phyloP scores from a whole-genome alignment of 345 rosid species.

The Draba incana region DNA sequence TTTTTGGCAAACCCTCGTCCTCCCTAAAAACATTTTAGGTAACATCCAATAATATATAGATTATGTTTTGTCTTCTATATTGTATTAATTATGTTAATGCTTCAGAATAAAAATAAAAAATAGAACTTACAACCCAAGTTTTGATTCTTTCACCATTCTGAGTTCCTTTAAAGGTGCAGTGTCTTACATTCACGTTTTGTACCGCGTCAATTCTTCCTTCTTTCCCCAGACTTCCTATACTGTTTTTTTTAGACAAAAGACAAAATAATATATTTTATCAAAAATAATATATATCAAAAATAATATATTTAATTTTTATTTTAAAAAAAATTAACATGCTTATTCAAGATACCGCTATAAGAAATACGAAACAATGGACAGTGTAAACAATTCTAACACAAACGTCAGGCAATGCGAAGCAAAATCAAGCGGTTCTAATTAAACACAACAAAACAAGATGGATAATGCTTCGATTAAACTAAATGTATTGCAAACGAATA shows the following conservation, averaged over 20 bases:
- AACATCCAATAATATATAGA: neutral
- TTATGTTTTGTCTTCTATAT: neutral
- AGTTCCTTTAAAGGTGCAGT: conserved; percentile 21
- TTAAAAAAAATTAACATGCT: neutral
- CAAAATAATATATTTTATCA: too few species aligned
- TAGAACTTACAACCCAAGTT: conserved; percentile 22
- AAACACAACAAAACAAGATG: too few species aligned
- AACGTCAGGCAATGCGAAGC: too few species aligned
- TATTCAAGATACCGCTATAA: too few species aligned
- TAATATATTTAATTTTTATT: too few species aligned
- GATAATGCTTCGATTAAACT: too few species aligned
- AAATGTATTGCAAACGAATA: too few species aligned
- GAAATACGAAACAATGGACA: too few species aligned
- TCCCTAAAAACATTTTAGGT: neutral
- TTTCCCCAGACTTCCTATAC: conserved; percentile 29
- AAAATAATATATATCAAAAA: too few species aligned
- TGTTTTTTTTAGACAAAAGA: neutral
- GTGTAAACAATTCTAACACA: too few species aligned
- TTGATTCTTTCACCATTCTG: conserved; percentile 28
- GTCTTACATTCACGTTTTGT: conserved; percentile 20
- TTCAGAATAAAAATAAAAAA: neutral
- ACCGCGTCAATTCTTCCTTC: neutral
- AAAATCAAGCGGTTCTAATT: too few species aligned
- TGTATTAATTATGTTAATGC: too few species aligned
- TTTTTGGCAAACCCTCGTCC: conserved; percentile 26